Evolutionary conservation across 305 asterid genomes (phyloP).

Genomic region (Fraxinus nigra): DNA sequence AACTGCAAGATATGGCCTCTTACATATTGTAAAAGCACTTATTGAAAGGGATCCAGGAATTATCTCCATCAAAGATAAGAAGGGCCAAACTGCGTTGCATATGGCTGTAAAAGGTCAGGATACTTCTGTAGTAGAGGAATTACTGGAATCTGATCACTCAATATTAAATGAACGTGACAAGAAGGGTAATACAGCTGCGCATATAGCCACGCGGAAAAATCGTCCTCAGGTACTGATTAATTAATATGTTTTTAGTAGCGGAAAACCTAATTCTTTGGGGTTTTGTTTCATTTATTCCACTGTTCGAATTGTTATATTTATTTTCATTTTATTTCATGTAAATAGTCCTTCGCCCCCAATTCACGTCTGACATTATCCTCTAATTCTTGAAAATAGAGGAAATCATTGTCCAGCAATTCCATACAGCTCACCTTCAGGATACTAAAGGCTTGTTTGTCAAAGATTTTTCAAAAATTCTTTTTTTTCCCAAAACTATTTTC

Average conservation of each 20-base stretch:
- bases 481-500: background rate
- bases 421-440: background rate
- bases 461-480: background rate
- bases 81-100: slow-evolving; percentile 96
- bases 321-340: background rate
- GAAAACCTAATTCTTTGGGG: background rate
- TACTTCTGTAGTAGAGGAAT: slow-evolving; percentile 65
- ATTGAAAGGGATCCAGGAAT: slow-evolving; percentile 76
- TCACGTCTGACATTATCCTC: background rate
- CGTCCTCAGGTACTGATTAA: slow-evolving; percentile 67
- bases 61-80: slow-evolving; percentile 77
- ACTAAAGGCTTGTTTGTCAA: background rate
- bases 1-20: slow-evolving; percentile 78
- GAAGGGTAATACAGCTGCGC: slow-evolving; percentile 92
- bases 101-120: slow-evolving; percentile 99
- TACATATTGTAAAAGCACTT: slow-evolving; percentile 66
- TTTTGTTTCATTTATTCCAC: background rate
- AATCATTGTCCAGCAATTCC: background rate
- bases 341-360: background rate
- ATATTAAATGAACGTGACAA: slow-evolving; percentile 83
- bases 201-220: slow-evolving; percentile 85
- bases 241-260: background rate
- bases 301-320: background rate
- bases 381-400: background rate
- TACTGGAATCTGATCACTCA: slow-evolving; percentile 71